These are phyloP conservation scores for Suillus americanus DNA, from an alignment of 768 basidiomycete genomes.

Conservation along the genomic window DNA sequence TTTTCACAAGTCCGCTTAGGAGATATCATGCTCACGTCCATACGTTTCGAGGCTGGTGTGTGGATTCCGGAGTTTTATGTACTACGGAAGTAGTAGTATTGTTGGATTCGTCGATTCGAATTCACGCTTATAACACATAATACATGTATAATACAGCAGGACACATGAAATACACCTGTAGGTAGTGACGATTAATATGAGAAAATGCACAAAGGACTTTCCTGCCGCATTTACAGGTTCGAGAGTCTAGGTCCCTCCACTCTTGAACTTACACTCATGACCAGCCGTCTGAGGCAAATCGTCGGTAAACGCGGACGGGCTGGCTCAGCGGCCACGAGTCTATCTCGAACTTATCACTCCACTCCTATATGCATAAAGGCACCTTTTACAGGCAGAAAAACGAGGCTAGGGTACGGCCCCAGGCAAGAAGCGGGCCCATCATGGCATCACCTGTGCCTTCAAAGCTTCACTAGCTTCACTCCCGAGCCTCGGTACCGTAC, in stretches of 20 bases:
- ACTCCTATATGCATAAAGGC: not conserved
- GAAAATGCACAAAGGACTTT: not conserved
- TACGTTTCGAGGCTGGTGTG: slow-evolving; percentile 22
- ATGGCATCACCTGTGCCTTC: not conserved
- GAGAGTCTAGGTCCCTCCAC: not conserved
- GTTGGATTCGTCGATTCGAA: not conserved
- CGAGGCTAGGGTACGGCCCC: not conserved
- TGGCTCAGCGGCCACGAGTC: too few relatives aligned
- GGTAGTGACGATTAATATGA: not conserved
- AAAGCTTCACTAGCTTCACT: not conserved
- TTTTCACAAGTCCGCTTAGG: slow-evolving; percentile 13
- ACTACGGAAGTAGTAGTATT: slow-evolving; percentile 6
- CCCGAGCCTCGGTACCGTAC: not conserved
- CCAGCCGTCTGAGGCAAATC: too few relatives aligned
- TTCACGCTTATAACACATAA: not conserved
- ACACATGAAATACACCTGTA: not conserved
- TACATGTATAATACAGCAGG: not conserved
- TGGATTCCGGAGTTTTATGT: slow-evolving; percentile 31
- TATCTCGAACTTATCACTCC: too few relatives aligned
- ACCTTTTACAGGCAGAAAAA: not conserved
- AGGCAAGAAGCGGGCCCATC: not conserved
- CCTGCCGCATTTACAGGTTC: not conserved
- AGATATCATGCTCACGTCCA: slow-evolving; percentile 21
- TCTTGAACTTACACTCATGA: too few relatives aligned
- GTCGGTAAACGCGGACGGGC: too few relatives aligned